Evolutionary conservation across 1,139 yeast genomes (phyloP).

Genomic region (Debaryomyces sp.): DNA sequence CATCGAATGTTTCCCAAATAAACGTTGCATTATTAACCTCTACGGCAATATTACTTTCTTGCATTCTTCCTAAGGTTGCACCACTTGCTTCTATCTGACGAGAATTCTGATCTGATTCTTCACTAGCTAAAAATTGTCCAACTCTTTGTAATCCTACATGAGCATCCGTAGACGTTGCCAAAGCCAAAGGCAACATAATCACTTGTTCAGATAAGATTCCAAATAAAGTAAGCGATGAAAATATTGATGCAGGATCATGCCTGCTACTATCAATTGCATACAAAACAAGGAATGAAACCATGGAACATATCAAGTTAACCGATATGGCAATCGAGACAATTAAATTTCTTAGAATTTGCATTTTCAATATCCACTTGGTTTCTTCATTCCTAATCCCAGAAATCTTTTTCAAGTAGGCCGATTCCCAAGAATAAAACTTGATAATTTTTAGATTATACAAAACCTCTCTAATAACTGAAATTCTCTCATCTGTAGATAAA

Average conservation of each 20-base stretch:
- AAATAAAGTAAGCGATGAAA: slow-evolving; percentile 74
- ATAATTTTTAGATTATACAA: slow-evolving; percentile 66
- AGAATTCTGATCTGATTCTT: slow-evolving; percentile 16
- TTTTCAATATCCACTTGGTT: slow-evolving; percentile 45
- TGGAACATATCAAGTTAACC: slow-evolving; percentile 64
- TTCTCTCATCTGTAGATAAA: slow-evolving; percentile 59
- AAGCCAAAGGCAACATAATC: slow-evolving; percentile 67
- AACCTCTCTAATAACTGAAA: slow-evolving; percentile 63
- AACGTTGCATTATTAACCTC: slow-evolving; percentile 31
- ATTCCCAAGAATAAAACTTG: slow-evolving; percentile 71
- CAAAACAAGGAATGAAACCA: slow-evolving; percentile 69
- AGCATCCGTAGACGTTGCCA: slow-evolving; percentile 68
- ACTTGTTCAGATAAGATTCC: slow-evolving; percentile 50
- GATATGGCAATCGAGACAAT: slow-evolving; percentile 56
- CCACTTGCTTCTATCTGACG: slow-evolving; percentile 24
- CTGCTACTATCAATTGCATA: slow-evolving; percentile 51
- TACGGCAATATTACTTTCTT: slow-evolving; percentile 27
- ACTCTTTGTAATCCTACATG: slow-evolving; percentile 60
- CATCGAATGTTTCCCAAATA: slow-evolving; percentile 45
- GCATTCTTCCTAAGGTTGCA: slow-evolving; percentile 27
- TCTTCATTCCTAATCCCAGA: slow-evolving; percentile 48
- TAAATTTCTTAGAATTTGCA: slow-evolving; percentile 59
- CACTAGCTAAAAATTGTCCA: slow-evolving; percentile 48
- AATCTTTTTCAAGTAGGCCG: slow-evolving; percentile 49
- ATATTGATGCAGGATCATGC: slow-evolving; percentile 59